Percentiles rank a stretch among this genome's conserved stretches.
Conservation (phyloP, 108 stramenopile species). For the Pseudonitzschia multistriata region DNA sequence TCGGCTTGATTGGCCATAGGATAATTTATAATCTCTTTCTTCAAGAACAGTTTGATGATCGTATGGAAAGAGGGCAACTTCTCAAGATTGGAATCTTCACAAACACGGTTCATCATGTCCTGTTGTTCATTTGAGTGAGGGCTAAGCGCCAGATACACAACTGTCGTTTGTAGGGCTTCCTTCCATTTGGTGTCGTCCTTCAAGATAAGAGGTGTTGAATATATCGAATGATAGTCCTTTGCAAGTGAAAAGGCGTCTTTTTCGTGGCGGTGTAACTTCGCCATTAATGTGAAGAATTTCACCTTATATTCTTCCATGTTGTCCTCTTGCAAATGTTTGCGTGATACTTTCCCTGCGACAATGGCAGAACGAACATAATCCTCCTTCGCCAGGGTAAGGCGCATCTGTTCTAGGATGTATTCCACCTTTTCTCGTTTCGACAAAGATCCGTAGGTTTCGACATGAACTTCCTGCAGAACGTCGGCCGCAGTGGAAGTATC, state of each 20-base stretch:
- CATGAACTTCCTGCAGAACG: slow-evolving; percentile 96
- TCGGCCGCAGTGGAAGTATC: slow-evolving; percentile 84
- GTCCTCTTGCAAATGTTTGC: slow-evolving; percentile 85
- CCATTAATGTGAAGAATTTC: slow-evolving; percentile 85
- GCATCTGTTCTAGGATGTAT: slow-evolving; percentile 98
- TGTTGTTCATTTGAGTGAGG: slow-evolving; percentile 83
- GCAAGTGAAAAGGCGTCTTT: slow-evolving; percentile 91
- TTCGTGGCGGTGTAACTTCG: slow-evolving; percentile 89
- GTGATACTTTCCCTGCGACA: slow-evolving; percentile 93
- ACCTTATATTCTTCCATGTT: slow-evolving; percentile 91
- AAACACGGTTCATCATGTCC: slow-evolving; percentile 90
- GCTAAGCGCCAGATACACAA: slow-evolving; percentile 84
- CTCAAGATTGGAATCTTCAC: slow-evolving; percentile 70
- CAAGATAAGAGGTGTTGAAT: slow-evolving; percentile 51
- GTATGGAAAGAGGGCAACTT: slow-evolving; percentile 51
- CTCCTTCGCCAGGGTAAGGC: slow-evolving; percentile 89
- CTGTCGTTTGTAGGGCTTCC: slow-evolving; percentile 80
- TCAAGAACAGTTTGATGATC: slow-evolving; percentile 61
- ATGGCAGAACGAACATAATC: slow-evolving; percentile 95
- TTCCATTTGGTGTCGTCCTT: slow-evolving; percentile 66
- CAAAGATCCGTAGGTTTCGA: slow-evolving; percentile 97
- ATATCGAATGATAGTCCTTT: slow-evolving; percentile 91
- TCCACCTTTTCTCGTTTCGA: slow-evolving; percentile 97
- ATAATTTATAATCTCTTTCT: slow-evolving; percentile 91
- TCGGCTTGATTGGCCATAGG: slow-evolving; percentile 77